Percentiles rank a stretch among this genome's conserved stretches.
Evolutionary conservation across 1,284 basidiomycete species (phyloP).

Genomic region (Apiotrichum montevideense): DNA sequence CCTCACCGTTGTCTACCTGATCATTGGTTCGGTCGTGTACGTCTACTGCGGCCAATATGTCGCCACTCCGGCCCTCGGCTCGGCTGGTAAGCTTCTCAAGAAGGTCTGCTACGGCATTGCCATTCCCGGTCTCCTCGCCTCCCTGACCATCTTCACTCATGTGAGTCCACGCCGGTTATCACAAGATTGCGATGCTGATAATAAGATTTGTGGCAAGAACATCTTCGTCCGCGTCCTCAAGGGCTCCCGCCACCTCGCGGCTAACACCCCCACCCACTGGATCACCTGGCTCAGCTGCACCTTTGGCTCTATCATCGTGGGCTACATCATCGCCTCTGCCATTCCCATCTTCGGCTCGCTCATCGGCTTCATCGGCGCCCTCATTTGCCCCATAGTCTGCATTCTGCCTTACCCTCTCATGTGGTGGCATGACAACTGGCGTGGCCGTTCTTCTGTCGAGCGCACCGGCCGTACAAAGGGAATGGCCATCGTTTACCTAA

Average conservation of each 20-base stretch:
- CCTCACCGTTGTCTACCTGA: slow-evolving; percentile 31
- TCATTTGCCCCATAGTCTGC: slow-evolving; percentile 23
- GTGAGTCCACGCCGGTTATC: slow-evolving; percentile 4
- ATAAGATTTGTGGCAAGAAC: slow-evolving; percentile 52
- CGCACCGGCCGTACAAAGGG: not conserved
- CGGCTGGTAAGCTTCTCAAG: slow-evolving; percentile 43
- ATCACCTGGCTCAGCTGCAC: slow-evolving; percentile 53
- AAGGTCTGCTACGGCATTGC: slow-evolving; percentile 40
- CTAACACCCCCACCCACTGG: slow-evolving; percentile 57
- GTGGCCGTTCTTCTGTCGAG: slow-evolving; percentile 7
- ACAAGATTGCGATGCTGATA: too few species aligned
- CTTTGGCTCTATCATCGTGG: slow-evolving; percentile 10
- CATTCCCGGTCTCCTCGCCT: slow-evolving; percentile 37
- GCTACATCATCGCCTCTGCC: slow-evolving; percentile 20
- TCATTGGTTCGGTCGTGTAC: slow-evolving; percentile 20
- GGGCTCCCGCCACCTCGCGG: slow-evolving; percentile 55
- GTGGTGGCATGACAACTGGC: slow-evolving; percentile 33
- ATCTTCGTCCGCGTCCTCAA: slow-evolving; percentile 59
- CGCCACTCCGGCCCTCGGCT: slow-evolving; percentile 40
- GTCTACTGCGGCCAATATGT: slow-evolving; percentile 16
- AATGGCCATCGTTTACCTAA: slow-evolving; percentile 1
- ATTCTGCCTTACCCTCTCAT: slow-evolving; percentile 24
- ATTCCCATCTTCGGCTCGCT: slow-evolving; percentile 28
- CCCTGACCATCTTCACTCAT: slow-evolving; percentile 33
- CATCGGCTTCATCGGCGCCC: slow-evolving; percentile 28